A percentile compares a stretch with the other conserved stretches of the same genome.
Evolutionary conservation across 2,329 filamentous ascomycete species (phyloP).

Genomic region (Aspergillus novofumigatus): DNA sequence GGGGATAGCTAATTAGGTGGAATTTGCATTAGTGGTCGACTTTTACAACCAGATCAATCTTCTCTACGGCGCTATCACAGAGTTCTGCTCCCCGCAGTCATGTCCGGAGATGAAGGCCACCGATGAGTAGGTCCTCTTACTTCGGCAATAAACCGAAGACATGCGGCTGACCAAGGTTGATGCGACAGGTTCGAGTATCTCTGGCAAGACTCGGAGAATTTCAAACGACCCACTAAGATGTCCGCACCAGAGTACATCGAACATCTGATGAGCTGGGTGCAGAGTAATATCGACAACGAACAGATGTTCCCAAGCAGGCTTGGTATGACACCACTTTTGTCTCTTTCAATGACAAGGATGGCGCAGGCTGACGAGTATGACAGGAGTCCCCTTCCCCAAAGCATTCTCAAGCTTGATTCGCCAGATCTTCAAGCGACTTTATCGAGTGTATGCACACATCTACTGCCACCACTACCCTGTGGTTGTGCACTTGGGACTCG

Average conservation of each 20-base stretch:
- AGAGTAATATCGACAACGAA: conserved; percentile 93
- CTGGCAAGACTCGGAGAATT: conserved; percentile 94
- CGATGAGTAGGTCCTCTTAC: conserved; percentile 66
- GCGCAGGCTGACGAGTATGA: not conserved
- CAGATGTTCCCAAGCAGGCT: conserved; percentile 91
- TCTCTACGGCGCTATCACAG: conserved; percentile 96
- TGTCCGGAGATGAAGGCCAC: conserved; percentile 99
- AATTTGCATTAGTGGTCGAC: conserved; percentile 70
- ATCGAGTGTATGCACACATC: conserved; percentile 97
- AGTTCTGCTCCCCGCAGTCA: conserved; percentile 95
- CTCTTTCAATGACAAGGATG: not conserved
- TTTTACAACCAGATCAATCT: conserved; percentile 99
- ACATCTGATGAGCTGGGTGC: conserved; percentile 95
- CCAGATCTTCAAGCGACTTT: conserved; percentile 98
- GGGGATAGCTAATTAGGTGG: not conserved
- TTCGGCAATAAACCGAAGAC: not conserved
- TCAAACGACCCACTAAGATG: conserved; percentile 97
- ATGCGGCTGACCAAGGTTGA: conserved; percentile 11
- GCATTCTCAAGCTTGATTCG: conserved; percentile 82
- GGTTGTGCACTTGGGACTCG: conserved; percentile 87
- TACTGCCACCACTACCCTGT: conserved; percentile 99
- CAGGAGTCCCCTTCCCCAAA: conserved; percentile 89
- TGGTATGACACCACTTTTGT: conserved; percentile 46
- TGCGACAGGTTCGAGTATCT: conserved; percentile 83
- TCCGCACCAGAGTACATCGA: conserved; percentile 95